Evolutionary conservation across 306 rosid genomes (phyloP).

Genomic region (Mimosa pudica): DNA sequence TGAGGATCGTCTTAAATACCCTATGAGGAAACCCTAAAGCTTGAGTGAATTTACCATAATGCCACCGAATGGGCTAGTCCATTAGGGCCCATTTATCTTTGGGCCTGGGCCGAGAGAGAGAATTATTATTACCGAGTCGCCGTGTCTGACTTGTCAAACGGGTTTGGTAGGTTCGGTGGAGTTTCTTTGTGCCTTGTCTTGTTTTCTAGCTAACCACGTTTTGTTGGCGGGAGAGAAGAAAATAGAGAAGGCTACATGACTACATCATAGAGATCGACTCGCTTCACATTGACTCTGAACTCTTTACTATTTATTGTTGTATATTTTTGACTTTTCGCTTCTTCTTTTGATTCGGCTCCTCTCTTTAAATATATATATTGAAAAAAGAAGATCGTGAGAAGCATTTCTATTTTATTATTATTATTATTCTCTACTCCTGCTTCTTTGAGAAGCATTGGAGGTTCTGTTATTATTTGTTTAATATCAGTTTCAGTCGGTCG

Average conservation of each 20-base stretch:
- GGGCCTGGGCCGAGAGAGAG: background rate
- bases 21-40: background rate
- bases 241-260: background rate
- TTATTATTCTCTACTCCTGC: background rate
- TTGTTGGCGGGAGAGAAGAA: background rate
- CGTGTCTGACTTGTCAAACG: background rate
- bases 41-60: background rate
- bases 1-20: background rate
- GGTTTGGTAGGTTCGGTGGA: background rate
- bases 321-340: conserved; percentile 27
- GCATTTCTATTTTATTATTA: background rate
- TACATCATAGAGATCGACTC: conserved; percentile 5
- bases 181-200: background rate
- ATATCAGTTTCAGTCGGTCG: conserved; percentile 10
- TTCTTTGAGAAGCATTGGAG: background rate
- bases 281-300: background rate
- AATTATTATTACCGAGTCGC: background rate
- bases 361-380: conserved; percentile 9
- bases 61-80: background rate
- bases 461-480: too few relatives aligned
- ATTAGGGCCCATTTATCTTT: background rate
- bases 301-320: background rate
- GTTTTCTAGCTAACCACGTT: background rate
- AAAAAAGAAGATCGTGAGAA: too few relatives aligned
- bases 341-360: background rate